These are phyloP conservation scores for Zalerion maritima DNA, from an alignment of 495 filamentous ascomycete genomes.

Conservation along the genomic window DNA sequence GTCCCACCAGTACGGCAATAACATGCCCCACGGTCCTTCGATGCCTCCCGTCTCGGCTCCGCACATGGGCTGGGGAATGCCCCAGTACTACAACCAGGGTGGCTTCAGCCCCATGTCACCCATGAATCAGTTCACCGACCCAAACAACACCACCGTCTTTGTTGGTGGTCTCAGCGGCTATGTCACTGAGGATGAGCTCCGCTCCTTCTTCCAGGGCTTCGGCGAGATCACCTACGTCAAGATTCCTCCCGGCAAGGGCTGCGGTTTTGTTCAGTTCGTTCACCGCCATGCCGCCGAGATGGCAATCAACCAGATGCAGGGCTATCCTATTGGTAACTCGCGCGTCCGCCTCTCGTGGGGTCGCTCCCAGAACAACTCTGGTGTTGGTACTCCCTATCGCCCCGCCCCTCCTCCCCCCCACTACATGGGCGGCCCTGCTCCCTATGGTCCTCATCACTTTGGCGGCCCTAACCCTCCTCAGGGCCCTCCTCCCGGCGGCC, in stretches of 20 bases:
- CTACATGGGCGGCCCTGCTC: constrained; percentile 47
- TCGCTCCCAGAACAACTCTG: constrained; percentile 97
- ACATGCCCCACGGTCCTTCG: constrained; percentile 22
- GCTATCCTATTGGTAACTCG: constrained; percentile 98
- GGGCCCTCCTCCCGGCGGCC: no score
- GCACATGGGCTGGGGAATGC: constrained; percentile 7
- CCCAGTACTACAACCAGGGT: constrained; percentile 42
- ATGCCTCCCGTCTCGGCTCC: constrained; percentile 21
- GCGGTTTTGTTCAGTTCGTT: constrained; percentile 98
- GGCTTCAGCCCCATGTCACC: constrained; percentile 49
- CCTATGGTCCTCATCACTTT: constrained; percentile 14
- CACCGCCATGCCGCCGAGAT: constrained; percentile 98
- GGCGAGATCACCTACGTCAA: constrained; percentile 99
- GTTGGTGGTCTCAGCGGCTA: constrained; percentile 96
- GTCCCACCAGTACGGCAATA: constrained; percentile 19
- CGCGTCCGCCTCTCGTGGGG: constrained; percentile 96
- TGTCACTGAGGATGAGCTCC: constrained; percentile 97
- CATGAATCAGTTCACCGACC: constrained; percentile 99
- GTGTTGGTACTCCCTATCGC: constrained; percentile 92
- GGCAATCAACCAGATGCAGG: constrained; percentile 99
- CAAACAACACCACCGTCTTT: constrained; percentile 99
- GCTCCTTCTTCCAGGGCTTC: constrained; percentile 99
- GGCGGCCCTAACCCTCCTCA: constrained; percentile 8
- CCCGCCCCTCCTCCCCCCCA: constrained; percentile 88
- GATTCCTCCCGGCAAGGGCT: constrained; percentile 98